A percentile compares a stretch with the other conserved stretches of the same genome.
These are phyloP conservation scores for Forsythia viridissima DNA, from an alignment of 257 asterid genomes.

Conservation along the genomic window DNA sequence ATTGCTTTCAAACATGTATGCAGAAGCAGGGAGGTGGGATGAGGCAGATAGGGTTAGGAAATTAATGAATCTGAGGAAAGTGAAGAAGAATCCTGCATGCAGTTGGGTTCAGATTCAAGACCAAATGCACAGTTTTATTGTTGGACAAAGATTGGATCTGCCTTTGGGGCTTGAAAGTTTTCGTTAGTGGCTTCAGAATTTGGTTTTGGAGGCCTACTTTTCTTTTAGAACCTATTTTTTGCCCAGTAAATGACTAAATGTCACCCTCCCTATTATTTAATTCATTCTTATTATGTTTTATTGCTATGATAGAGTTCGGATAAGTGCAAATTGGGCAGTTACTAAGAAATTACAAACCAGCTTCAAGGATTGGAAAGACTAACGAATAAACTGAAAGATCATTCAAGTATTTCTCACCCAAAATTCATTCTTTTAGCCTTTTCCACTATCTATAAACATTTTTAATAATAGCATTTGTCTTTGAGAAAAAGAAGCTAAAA, in stretches of 20 bases:
- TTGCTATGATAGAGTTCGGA: neutral
- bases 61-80: conserved; percentile 61
- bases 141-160: conserved; percentile 49
- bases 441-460: neutral
- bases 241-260: neutral
- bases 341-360: no score
- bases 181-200: neutral
- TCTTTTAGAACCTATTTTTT: neutral
- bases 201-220: neutral
- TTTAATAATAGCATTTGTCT: neutral
- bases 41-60: conserved; percentile 72
- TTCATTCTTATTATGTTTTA: no score
- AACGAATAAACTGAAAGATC: no score
- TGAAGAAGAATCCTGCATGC: conserved; percentile 74
- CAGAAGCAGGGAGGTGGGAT: conserved; percentile 77
- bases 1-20: conserved; percentile 72
- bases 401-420: neutral
- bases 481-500: neutral
- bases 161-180: conserved; percentile 29
- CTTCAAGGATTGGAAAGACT: neutral
- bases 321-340: no score
- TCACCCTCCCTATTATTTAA: neutral
- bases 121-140: conserved; percentile 41
- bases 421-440: neutral
- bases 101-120: conserved; percentile 74